phyloP scores from a whole-genome alignment of 805 yeast genomes.

The Naumovozyma castellii region DNA sequence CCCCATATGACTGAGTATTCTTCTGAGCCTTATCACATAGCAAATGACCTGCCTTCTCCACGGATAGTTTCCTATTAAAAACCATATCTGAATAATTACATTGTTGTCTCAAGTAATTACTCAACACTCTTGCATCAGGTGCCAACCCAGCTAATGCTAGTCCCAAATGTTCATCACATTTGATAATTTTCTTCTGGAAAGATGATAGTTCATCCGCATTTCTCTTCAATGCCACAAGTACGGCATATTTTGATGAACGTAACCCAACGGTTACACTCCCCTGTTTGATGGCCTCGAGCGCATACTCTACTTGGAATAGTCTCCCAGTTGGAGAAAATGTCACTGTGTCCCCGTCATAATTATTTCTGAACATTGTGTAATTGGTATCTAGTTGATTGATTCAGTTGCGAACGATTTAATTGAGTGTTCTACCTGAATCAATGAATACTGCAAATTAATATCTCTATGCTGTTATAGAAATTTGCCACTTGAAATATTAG shows the following conservation, averaged over 20 bases:
- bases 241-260: slow-evolving; percentile 78
- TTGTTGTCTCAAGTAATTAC: slow-evolving; percentile 81
- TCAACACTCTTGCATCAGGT: slow-evolving; percentile 92
- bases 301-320: slow-evolving; percentile 94
- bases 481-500: too few species aligned
- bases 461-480: too few species aligned
- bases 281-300: slow-evolving; percentile 95
- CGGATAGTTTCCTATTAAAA: slow-evolving; percentile 75
- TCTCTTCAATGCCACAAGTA: slow-evolving; percentile 86
- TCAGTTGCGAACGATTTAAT: background rate
- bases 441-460: too few species aligned
- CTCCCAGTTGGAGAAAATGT: slow-evolving; percentile 98
- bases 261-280: slow-evolving; percentile 96
- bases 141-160: slow-evolving; percentile 95
- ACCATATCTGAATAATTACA: slow-evolving; percentile 82
- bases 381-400: background rate
- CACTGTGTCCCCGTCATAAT: slow-evolving; percentile 96
- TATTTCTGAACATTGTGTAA: slow-evolving; percentile 71
- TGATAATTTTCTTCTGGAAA: slow-evolving; percentile 86
- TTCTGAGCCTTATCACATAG: slow-evolving; percentile 95
- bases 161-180: slow-evolving; percentile 89
- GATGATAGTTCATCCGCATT: slow-evolving; percentile 97
- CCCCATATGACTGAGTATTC: slow-evolving; percentile 92
- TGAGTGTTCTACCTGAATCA: too few species aligned
- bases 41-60: slow-evolving; percentile 71